Conservation (phyloP, 2,329 filamentous ascomycete species). For the Aspergillus amoenus region DNA sequence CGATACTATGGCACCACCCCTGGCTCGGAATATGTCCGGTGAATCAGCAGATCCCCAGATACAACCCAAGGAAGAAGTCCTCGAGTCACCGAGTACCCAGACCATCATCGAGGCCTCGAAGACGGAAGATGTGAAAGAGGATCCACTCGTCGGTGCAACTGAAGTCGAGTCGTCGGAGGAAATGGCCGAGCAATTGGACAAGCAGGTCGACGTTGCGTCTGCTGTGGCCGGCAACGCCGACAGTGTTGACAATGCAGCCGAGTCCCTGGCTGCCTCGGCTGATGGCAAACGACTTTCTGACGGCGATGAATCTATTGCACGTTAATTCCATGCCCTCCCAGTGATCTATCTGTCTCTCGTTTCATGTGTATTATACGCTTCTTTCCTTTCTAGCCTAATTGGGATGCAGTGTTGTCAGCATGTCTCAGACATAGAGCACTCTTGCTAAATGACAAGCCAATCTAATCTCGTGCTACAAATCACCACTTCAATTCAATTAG, state of each 20-base stretch:
- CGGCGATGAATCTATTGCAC: slow-evolving; percentile 11
- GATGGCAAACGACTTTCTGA: slow-evolving; percentile 29
- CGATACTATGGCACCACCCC: slow-evolving; percentile 26
- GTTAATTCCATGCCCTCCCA: neutral
- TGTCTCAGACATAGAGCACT: neutral
- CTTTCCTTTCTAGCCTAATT: neutral
- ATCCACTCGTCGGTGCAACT: neutral
- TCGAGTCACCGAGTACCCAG: neutral
- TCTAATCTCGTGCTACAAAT: neutral
- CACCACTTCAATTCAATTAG: neutral
- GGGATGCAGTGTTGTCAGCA: neutral
- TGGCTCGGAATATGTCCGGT: slow-evolving; percentile 36
- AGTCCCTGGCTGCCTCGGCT: slow-evolving; percentile 25
- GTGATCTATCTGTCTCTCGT: neutral
- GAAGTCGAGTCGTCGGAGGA: neutral
- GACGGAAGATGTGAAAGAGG: neutral
- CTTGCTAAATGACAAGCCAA: neutral
- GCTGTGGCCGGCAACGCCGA: slow-evolving; percentile 15
- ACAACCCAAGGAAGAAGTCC: neutral
- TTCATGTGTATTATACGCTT: neutral
- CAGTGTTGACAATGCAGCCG: slow-evolving; percentile 21
- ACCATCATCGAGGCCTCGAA: neutral
- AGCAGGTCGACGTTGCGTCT: slow-evolving; percentile 3
- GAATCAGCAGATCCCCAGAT: slow-evolving; percentile 33
- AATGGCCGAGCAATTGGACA: neutral